A percentile compares a stretch with the other conserved stretches of the same genome.
These are phyloP conservation scores for Myriosclerotinia duriaeana DNA, from an alignment of 2,329 filamentous ascomycete genomes.

Conservation along the genomic window DNA sequence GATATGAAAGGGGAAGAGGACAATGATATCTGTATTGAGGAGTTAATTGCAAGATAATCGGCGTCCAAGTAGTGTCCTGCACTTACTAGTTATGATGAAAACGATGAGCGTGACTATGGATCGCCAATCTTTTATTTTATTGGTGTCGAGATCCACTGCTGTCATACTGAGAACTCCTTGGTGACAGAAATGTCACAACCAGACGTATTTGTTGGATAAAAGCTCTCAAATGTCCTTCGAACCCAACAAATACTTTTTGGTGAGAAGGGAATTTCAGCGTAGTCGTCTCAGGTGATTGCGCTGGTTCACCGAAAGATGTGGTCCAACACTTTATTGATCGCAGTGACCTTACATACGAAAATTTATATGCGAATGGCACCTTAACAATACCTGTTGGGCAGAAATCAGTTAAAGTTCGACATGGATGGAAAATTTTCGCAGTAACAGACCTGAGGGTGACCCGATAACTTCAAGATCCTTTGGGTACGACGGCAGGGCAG, in stretches of 20 bases:
- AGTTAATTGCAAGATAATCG: constrained; percentile 12
- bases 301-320: neutral
- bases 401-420: constrained; percentile 7
- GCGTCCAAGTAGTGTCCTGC: neutral
- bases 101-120: constrained; percentile 70
- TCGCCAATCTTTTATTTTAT: constrained; percentile 61
- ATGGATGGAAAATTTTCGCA: neutral
- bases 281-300: neutral
- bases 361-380: neutral
- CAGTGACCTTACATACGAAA: neutral
- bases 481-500: neutral
- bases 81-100: constrained; percentile 69
- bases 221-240: neutral
- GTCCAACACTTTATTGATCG: constrained; percentile 6
- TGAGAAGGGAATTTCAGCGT: neutral
- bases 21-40: constrained; percentile 57
- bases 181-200: neutral
- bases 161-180: neutral
- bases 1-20: constrained; percentile 67
- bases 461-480: neutral
- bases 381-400: constrained; percentile 1
- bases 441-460: constrained; percentile 11
- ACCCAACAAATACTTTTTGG: neutral
- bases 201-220: neutral
- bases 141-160: constrained; percentile 46